These are phyloP conservation scores for Sporothrix humicola DNA, from an alignment of 2,329 filamentous ascomycete genomes.

Conservation along the genomic window DNA sequence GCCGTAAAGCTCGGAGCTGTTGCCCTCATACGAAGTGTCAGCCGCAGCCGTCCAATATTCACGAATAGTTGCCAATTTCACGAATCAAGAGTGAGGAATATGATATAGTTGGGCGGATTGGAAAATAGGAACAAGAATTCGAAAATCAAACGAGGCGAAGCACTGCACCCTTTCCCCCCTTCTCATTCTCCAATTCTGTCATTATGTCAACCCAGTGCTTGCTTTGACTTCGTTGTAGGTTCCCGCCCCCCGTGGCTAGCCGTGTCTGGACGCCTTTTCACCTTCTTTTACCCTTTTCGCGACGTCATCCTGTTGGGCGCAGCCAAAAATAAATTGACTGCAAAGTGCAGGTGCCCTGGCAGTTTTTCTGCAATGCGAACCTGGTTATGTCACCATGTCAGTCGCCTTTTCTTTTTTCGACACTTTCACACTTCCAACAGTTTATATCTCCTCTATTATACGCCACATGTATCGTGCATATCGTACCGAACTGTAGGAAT, in stretches of 20 bases:
- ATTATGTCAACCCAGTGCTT: not conserved
- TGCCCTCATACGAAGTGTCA: not conserved
- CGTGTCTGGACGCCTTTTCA: not conserved
- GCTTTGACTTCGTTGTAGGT: not conserved
- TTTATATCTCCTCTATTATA: not conserved
- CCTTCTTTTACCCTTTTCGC: not conserved
- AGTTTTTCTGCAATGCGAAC: not conserved
- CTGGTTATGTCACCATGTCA: not conserved
- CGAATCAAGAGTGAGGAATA: not conserved
- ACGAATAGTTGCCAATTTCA: not conserved
- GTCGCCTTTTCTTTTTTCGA: not conserved
- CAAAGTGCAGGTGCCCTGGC: not conserved
- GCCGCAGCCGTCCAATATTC: not conserved
- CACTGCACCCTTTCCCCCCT: not conserved
- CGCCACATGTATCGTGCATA: conserved; percentile 10
- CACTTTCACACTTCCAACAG: not conserved
- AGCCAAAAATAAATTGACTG: conserved; percentile 28
- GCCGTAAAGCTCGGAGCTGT: not conserved
- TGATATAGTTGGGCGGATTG: not conserved
- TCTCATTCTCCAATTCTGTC: not conserved
- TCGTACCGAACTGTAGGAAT: conserved; percentile 18
- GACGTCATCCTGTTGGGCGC: conserved; percentile 27
- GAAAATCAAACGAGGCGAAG: conserved; percentile 19
- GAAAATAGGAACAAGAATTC: not conserved
- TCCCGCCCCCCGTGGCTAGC: conserved; percentile 18